Conservation (phyloP, 2,329 filamentous ascomycete species). For the Colletotrichum sp. region DNA sequence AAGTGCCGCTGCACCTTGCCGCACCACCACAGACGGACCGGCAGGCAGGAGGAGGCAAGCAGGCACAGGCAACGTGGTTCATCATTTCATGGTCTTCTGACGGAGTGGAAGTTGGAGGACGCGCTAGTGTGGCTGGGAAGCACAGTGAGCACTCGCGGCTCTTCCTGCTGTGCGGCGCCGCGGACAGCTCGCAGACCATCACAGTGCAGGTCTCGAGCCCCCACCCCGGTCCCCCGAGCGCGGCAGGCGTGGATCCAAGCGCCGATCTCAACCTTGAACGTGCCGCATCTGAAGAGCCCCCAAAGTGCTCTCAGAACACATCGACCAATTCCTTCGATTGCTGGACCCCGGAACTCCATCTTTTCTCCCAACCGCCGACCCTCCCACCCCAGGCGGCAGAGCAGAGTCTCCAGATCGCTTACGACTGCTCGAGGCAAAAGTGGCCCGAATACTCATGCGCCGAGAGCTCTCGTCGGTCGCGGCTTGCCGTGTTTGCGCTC, state of each 20-base stretch:
- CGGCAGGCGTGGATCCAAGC: slow-evolving; percentile 16
- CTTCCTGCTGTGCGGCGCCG: not conserved
- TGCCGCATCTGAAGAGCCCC: not conserved
- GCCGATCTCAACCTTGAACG: slow-evolving; percentile 16
- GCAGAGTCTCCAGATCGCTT: not conserved
- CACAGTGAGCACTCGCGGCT: not conserved
- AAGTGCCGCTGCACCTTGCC: not conserved
- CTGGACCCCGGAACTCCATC: not conserved
- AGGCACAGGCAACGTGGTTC: not conserved
- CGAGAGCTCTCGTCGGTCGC: slow-evolving; percentile 12
- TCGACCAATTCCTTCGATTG: not conserved
- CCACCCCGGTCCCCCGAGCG: not conserved
- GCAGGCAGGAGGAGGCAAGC: not conserved
- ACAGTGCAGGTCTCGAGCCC: slow-evolving; percentile 1
- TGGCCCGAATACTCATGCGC: slow-evolving; percentile 8
- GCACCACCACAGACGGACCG: not conserved
- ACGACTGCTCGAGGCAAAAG: slow-evolving; percentile 10
- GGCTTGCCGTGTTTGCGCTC: not conserved
- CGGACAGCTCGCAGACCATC: not conserved
- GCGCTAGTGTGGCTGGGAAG: not conserved
- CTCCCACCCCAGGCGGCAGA: not conserved
- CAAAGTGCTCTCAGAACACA: not conserved
- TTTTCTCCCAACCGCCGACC: not conserved
- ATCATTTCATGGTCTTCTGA: not conserved
- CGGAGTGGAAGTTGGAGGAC: not conserved